Evolutionary conservation across 2,329 filamentous ascomycete species (phyloP).

Genomic region (Colletotrichum sp.): DNA sequence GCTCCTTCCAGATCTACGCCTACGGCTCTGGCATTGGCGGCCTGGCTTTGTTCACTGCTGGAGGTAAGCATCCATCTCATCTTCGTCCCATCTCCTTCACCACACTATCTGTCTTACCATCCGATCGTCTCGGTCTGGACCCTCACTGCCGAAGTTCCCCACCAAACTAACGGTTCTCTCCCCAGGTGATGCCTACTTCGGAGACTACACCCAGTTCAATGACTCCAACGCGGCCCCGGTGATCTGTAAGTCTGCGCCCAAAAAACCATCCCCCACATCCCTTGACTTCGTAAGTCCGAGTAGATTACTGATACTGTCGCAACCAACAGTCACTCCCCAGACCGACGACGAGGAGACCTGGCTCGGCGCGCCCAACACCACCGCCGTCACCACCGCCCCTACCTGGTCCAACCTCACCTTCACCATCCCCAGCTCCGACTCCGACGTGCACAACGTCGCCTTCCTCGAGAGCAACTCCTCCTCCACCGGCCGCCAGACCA

Average conservation of each 20-base stretch:
- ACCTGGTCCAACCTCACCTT: conserved; percentile 29
- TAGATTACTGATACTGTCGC: background rate
- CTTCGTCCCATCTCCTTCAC: background rate
- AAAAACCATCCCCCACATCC: background rate
- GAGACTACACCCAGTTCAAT: conserved; percentile 1
- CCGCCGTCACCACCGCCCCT: background rate
- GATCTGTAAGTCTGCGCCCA: background rate
- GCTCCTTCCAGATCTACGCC: conserved; percentile 28
- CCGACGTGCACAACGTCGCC: conserved; percentile 23
- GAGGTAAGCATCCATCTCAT: conserved; percentile 21
- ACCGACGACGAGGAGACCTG: conserved; percentile 11
- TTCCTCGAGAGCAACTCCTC: conserved; percentile 16
- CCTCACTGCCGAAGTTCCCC: background rate
- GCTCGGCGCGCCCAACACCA: conserved; percentile 22
- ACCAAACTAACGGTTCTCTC: background rate
- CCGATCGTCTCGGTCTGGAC: background rate
- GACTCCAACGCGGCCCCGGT: conserved; percentile 13
- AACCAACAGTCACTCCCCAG: conserved; percentile 11
- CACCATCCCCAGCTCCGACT: conserved; percentile 23
- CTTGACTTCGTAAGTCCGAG: background rate
- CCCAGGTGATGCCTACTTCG: conserved; percentile 8
- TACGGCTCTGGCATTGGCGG: conserved; percentile 29
- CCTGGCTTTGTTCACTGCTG: conserved; percentile 24
- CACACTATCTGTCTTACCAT: background rate
- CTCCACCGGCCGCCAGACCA: conserved; percentile 5